A percentile compares a stretch with the other conserved stretches of the same genome.
These are phyloP conservation scores for Anisodus acutangulus DNA, from an alignment of 257 asterid species.

Conservation along the genomic window DNA sequence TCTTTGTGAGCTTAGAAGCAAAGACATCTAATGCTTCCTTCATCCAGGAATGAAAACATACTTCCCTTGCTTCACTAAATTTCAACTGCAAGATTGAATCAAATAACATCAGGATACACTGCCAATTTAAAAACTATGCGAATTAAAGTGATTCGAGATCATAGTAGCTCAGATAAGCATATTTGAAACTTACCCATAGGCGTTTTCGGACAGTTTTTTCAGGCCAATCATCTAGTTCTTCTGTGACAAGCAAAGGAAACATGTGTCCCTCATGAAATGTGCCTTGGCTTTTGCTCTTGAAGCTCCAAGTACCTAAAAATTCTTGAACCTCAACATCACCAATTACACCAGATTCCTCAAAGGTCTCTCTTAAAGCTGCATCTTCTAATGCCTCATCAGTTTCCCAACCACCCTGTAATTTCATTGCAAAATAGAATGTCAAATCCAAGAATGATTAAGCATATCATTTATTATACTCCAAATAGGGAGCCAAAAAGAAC, in stretches of 20 bases:
- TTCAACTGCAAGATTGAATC: slow-evolving; percentile 56
- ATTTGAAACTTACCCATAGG: slow-evolving; percentile 30
- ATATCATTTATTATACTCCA: not conserved
- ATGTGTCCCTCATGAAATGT: slow-evolving; percentile 35
- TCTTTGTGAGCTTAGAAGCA: slow-evolving; percentile 42
- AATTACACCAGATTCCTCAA: slow-evolving; percentile 88
- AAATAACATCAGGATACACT: not conserved
- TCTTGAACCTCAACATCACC: slow-evolving; percentile 69
- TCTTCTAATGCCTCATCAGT: slow-evolving; percentile 78
- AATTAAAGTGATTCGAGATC: not conserved
- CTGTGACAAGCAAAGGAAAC: slow-evolving; percentile 34
- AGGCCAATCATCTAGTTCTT: slow-evolving; percentile 37
- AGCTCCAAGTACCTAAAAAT: slow-evolving; percentile 35
- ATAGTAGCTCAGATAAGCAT: not conserved
- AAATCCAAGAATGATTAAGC: slow-evolving; percentile 15
- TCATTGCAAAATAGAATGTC: slow-evolving; percentile 34
- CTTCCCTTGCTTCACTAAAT: slow-evolving; percentile 71
- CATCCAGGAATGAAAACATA: slow-evolving; percentile 81
- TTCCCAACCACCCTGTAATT: slow-evolving; percentile 89
- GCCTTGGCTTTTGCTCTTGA: slow-evolving; percentile 37
- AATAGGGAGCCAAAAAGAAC: not conserved
- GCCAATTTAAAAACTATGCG: not conserved
- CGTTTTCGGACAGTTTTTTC: slow-evolving; percentile 35
- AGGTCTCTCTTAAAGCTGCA: slow-evolving; percentile 83
- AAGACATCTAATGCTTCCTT: slow-evolving; percentile 79